Evolutionary conservation across 2,329 filamentous ascomycete species (phyloP), one percentile per base, ranked within the genome.

Genomic region (Exophiala oligosperma): DNA sequence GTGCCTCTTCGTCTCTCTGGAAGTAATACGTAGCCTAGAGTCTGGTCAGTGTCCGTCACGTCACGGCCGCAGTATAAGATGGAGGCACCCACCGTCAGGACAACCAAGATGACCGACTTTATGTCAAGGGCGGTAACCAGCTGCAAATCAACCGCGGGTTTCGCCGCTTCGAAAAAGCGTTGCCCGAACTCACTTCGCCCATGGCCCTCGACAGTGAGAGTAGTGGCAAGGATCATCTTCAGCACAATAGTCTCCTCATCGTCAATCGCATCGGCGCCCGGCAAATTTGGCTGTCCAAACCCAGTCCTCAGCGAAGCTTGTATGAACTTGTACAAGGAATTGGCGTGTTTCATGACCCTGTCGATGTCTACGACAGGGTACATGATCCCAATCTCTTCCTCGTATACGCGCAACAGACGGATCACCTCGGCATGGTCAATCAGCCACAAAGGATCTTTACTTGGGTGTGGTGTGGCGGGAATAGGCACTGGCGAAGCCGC

Each of bases 311-410:
- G 73, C 14, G 84, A 85, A 29, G 85, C 83, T 64, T 92, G 89
- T 69, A 94, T 85, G 71, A 90, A 94, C 0, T 83, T 79, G 56
- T 87, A 87, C 1, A 96, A 76, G 59, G 81, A 80, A 61, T 83
- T 86, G 5, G 87, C 86, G 70, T 96, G 89, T 4, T 79, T 77
- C 38, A 90, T 85, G 40, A 95, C 77, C 43, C 81, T 81, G 43
- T 89, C 84, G 37, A 96, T 88, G 65, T 90, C 84, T 48, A 96
- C 73, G 3, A 96, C 84, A 0, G 93, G 93, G 71, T 96, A 96
- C 91, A 96, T 95, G 67, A 93, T 84, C 44, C 91, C 91, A 67
- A 95, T 87, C 71, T 97, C 92, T 67, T 97, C 92, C 65, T 96
- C 90, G 69, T 94, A 93, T 0, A 95, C 78, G 12, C 84, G 81